Conservation (phyloP, 345 rosid species). For the Aquilaria sinensis region DNA sequence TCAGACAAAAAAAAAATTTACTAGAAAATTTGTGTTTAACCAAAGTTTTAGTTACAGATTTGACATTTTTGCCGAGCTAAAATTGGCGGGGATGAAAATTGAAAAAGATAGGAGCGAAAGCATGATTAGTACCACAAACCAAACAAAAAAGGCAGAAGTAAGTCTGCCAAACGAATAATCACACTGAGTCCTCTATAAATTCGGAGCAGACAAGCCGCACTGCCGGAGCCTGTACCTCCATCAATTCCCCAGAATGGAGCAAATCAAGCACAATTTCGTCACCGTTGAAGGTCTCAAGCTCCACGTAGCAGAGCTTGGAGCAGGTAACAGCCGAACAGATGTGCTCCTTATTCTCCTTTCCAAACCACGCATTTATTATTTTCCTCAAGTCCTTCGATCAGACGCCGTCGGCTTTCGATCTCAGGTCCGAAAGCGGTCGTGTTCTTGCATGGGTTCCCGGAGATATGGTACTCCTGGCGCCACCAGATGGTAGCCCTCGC, state of each 20-base stretch:
- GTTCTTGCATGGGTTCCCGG: slow-evolving; percentile 52
- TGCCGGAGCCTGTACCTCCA: too few species aligned
- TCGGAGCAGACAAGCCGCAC: too few species aligned
- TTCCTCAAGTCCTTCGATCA: background rate
- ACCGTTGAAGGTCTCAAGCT: slow-evolving; percentile 28
- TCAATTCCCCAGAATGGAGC: slow-evolving; percentile 24
- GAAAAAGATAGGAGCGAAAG: too few species aligned
- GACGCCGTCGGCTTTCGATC: background rate
- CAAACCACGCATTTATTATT: background rate
- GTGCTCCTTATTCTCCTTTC: background rate
- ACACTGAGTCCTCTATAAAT: too few species aligned
- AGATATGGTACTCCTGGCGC: slow-evolving; percentile 57
- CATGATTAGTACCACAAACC: too few species aligned
- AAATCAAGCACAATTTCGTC: slow-evolving; percentile 36
- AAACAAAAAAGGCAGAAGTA: too few species aligned
- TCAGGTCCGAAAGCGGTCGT: slow-evolving; percentile 32
- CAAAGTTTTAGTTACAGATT: too few species aligned
- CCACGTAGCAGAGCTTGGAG: slow-evolving; percentile 41
- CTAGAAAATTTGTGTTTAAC: too few species aligned
- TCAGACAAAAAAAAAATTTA: too few species aligned
- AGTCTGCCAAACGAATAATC: too few species aligned
- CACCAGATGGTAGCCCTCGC: slow-evolving; percentile 45
- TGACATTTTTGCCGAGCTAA: too few species aligned
- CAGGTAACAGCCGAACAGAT: slow-evolving; percentile 10
- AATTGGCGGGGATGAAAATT: too few species aligned